These are phyloP conservation scores for Rheum nobile DNA, from an alignment of 148 eudicot genomes.

Conservation along the genomic window DNA sequence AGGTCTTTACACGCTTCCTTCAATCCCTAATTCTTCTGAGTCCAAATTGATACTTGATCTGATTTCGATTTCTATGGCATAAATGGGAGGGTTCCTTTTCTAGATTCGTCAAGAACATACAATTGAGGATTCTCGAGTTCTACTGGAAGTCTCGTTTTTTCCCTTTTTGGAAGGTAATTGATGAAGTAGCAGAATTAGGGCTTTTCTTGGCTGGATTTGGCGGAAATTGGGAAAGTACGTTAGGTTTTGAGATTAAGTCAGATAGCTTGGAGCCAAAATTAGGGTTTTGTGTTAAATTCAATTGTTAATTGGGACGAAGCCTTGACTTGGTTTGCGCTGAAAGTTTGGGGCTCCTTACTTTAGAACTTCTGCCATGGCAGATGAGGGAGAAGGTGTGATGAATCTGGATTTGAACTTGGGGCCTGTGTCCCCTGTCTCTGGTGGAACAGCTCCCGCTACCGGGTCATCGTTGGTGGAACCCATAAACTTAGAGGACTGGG, in stretches of 20 bases:
- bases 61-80: background rate
- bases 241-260: background rate
- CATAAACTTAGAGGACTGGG: slow-evolving; percentile 43
- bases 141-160: background rate
- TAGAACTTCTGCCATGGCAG: slow-evolving; percentile 35
- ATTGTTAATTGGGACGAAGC: background rate
- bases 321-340: background rate
- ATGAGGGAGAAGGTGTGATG: slow-evolving; percentile 49
- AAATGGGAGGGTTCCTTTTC: background rate
- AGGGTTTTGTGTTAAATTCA: background rate
- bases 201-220: background rate
- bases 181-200: background rate
- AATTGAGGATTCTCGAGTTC: background rate
- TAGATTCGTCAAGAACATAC: background rate
- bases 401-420: slow-evolving; percentile 91
- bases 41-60: background rate
- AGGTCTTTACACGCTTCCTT: background rate
- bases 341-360: slow-evolving; percentile 4
- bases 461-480: slow-evolving; percentile 23
- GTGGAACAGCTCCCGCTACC: slow-evolving; percentile 22
- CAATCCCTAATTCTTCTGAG: background rate
- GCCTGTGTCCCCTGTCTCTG: slow-evolving; percentile 29
- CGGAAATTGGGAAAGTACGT: background rate
- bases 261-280: background rate
- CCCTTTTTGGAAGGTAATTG: background rate